Conservation (phyloP, 768 basidiomycete genomes). For the Collybia nuda region DNA sequence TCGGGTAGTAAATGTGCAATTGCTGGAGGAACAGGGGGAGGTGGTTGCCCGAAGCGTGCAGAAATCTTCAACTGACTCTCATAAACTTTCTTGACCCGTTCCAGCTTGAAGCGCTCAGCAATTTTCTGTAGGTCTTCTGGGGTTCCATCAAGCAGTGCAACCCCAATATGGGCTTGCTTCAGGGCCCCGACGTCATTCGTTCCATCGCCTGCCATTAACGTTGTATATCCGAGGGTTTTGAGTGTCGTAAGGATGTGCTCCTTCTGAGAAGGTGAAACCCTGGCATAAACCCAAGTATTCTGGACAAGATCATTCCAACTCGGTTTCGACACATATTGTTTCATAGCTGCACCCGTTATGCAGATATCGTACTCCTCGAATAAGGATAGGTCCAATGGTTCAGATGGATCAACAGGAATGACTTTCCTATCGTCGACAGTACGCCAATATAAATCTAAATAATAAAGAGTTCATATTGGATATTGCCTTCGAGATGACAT, state of each 20-base stretch:
- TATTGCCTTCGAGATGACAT: not conserved
- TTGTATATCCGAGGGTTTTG: slow-evolving; percentile 85
- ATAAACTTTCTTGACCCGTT: slow-evolving; percentile 95
- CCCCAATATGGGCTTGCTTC: slow-evolving; percentile 97
- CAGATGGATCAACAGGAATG: slow-evolving; percentile 79
- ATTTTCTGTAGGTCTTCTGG: slow-evolving; percentile 91
- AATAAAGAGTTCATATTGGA: not conserved
- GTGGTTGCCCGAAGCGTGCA: slow-evolving; percentile 86
- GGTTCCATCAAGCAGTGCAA: slow-evolving; percentile 85
- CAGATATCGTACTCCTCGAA: slow-evolving; percentile 94
- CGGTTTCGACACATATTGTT: slow-evolving; percentile 72
- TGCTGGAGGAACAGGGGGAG: slow-evolving; percentile 88
- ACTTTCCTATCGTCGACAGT: slow-evolving; percentile 90
- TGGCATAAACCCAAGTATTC: slow-evolving; percentile 98
- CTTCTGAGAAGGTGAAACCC: slow-evolving; percentile 94
- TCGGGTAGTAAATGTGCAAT: slow-evolving; percentile 89
- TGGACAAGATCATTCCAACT: slow-evolving; percentile 85
- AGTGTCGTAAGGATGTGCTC: slow-evolving; percentile 92
- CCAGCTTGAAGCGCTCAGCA: slow-evolving; percentile 85
- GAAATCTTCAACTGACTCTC: slow-evolving; percentile 93
- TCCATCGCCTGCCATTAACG: slow-evolving; percentile 98
- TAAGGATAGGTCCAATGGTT: slow-evolving; percentile 75
- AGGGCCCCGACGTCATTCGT: slow-evolving; percentile 99
- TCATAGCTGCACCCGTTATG: slow-evolving; percentile 91
- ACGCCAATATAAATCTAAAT: slow-evolving; percentile 83